Base-by-base conservation (phyloP, 495 filamentous ascomycete species). In the Lichenothelia convexa region DNA sequence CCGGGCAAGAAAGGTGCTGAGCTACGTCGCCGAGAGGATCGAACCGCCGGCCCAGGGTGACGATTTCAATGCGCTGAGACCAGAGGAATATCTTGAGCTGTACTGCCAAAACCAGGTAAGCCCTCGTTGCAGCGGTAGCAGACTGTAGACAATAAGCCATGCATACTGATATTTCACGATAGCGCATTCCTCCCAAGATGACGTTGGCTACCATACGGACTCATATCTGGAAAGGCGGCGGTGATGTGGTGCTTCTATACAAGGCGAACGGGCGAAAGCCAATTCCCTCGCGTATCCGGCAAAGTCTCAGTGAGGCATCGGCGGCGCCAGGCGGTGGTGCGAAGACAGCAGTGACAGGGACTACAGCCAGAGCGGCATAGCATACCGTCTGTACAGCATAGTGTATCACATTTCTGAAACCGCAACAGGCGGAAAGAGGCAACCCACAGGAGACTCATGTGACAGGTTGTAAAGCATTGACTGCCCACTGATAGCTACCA, bases 401-500 rank as follows among this genome's bases (percentile, higher is more conserved):
- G 9, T 29, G 24, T 9, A 29, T 29, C 9, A 11, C 2, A 13
- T 29, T 13, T 29, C 24, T 2, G 9, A 29, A 9, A 29, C 9
- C 24, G 24, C 24, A 11, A 9, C 15, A 29, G 9, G 24, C 15
- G 15, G 24, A 29, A 29, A 29, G 24, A 11, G 15, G 24, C 24
- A 11, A 29, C 9, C 24, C 9, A 29, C 1, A 9, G 24, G 9
- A 29, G 1, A 9, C 19, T 33, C 30, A 33, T 44, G 43, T 43
- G 21, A 50, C 59, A 3, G 59, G 56, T 37, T 67, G 71, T 39
- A 93, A 50, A 5, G 67, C 59, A 63, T 84, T 89, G 46, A 70
- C 77, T 26, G 80, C 82, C 70, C 74, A 86, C 57, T 95, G 85
- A 59, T 94, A 99, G 47, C 80, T 92, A 1, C 89, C 89, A 54